Base-by-base conservation (phyloP, 2,329 filamentous ascomycete genomes). In the Penicillium sp. region DNA sequence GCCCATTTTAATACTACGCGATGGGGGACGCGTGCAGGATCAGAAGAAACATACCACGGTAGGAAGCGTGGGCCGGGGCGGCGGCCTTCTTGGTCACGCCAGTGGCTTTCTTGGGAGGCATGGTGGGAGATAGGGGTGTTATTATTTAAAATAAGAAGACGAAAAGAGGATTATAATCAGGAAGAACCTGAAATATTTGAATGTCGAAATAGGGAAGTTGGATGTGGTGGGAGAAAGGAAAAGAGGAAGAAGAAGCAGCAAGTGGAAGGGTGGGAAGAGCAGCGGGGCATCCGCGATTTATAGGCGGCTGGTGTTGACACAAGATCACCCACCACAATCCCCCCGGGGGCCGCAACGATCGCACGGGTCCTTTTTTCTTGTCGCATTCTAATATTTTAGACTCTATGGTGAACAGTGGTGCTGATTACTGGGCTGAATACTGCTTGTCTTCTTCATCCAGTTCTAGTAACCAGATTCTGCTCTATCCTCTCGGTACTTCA, bases 51-150 rank as follows among this genome's bases (percentile, higher is more conserved):
- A 75, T 79, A 89, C 88, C 87, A 81, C 85, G 85, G 81, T 90
- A 90, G 70, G 85, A 84, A 70, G 83, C 83, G 81, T 89, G 87
- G 65, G 81, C 78, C 66, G 85, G 75, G 66, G 83, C 75, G 70
- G 80, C 77, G 67, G 82, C 79, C 81, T 87, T 86, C 82, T 88
- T 88, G 71, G 84, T 49, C 22, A 84, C 81, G 70, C 83, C 70
- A 61, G 76, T 75, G 68, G 81, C 78, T 79, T 88, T 87, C 83
- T 89, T 89, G 71, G 87, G 84, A 83, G 86, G 82, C 87, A 89
- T 89, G 72, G 71, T 81, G 73, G 71, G 40, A 37, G 35, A 37
- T 37, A 22, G 11, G 5, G 40, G 40, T 43, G 40, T 22, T 13
- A n/a, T 33, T 33, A 22, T 22, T 22, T 19, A 22, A 16, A 22